Conservation (phyloP, 1,284 basidiomycete species). For the Cryptococcus wingfieldii region DNA sequence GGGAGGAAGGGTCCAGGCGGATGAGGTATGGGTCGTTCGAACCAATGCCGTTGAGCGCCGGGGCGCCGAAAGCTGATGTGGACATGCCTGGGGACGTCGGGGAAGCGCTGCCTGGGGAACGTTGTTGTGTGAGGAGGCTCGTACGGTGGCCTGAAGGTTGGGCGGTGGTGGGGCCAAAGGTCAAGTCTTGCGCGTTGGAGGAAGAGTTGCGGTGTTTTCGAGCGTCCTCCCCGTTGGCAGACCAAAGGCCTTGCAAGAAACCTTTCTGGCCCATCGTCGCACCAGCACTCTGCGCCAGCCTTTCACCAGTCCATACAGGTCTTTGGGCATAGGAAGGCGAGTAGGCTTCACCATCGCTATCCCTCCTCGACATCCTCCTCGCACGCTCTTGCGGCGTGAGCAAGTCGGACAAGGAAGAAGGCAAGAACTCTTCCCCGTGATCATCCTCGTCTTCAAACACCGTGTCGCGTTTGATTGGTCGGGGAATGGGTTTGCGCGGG, state of each 20-base stretch:
- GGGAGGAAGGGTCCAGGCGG: conserved; percentile 36
- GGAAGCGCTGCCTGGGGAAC: conserved; percentile 19
- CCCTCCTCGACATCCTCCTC: conserved; percentile 64
- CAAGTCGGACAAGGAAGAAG: conserved; percentile 77
- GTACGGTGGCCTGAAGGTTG: conserved; percentile 19
- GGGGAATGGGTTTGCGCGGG: conserved; percentile 29
- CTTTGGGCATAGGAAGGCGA: conserved; percentile 19
- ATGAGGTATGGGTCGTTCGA: conserved; percentile 21
- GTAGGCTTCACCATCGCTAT: conserved; percentile 37
- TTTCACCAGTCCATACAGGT: conserved; percentile 19
- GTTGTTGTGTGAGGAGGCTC: conserved; percentile 36
- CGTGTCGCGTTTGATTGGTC: conserved; percentile 10
- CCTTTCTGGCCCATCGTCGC: conserved; percentile 40
- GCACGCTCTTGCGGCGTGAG: conserved; percentile 77
- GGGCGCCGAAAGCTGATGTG: neutral
- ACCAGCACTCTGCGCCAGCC: conserved; percentile 45
- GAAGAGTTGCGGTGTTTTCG: conserved; percentile 17
- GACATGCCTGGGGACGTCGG: conserved; percentile 9
- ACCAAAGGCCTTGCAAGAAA: conserved; percentile 45
- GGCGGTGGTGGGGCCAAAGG: conserved; percentile 28
- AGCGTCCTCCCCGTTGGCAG: conserved; percentile 41
- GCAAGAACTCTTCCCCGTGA: conserved; percentile 79
- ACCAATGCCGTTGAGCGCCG: too few species aligned
- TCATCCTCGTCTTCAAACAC: conserved; percentile 50
- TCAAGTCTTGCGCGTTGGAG: conserved; percentile 14